Base-by-base conservation (phyloP, 169 alveolate species). In the Plasmodium berghei region DNA sequence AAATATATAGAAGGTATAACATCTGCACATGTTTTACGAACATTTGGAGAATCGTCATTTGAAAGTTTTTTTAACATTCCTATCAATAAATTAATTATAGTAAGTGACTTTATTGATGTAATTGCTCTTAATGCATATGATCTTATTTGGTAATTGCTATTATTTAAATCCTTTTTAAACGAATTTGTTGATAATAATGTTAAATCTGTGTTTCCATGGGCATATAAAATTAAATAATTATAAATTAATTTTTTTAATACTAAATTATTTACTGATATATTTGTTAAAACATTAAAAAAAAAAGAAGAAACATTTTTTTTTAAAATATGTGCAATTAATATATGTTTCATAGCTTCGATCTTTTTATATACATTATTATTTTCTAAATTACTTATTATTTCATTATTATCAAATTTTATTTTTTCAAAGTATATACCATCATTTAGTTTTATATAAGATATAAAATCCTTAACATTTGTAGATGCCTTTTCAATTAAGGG, bases 21-120 rank as follows among this genome's bases (percentile, higher is more conserved):
- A 63, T 93, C 94, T 10, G 96, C 95, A 14, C 96, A 95, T 1
- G 96, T 85, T 28, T 94, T 95, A 49, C 97, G 66, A 9, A 96
- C 98, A 64, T 93, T 94, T 6, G 96, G 95, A 34, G 96, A 95
- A 18, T 90, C 77, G 83, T 96, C 98, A 49, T 88, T 92, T n/a
- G 94, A 92, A n/a, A 95, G 87, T 64, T 89, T 73, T 18, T 93
- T 90, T 58, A 96, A 80, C 9, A 97, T 85, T 52, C 77, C 87
- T 14, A 94, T 87, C 20, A 95, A 63, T 64, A 94, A 75, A 56
- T 88, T 93, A 0, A 94, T 93, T 45, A 95, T 93, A 69, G 93
- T 96, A 5, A 94, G 93, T 0, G 95, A 93, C 24, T 87, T 83
- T 8, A 95, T 87, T 52, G 95, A 94, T 3, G 96, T 91, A 90